Evolutionary conservation across 73 alveolate species (phyloP).

Genomic region (Tetrahymena malaccensis): DNA sequence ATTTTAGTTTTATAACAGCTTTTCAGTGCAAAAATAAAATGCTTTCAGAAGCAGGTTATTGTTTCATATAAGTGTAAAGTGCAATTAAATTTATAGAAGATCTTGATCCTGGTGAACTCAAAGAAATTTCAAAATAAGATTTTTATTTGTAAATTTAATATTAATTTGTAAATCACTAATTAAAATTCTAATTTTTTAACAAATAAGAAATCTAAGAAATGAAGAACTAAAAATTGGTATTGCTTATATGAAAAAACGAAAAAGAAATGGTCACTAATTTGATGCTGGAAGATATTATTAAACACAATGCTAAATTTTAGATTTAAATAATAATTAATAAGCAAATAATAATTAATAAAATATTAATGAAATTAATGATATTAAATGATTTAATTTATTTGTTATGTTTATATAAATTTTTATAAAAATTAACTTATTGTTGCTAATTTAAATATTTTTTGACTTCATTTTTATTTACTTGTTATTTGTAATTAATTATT

Average conservation of each 20-base stretch:
- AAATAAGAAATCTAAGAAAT: neutral
- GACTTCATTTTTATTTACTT: no score
- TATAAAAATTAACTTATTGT: no score
- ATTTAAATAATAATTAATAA: neutral
- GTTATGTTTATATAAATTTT: no score
- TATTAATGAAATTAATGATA: neutral
- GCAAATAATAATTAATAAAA: no score
- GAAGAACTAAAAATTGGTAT: neutral
- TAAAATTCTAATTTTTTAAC: no score
- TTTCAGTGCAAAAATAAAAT: neutral
- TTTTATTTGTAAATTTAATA: no score
- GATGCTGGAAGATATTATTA: neutral
- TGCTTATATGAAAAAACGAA: neutral
- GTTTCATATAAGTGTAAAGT: neutral
- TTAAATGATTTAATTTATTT: neutral
- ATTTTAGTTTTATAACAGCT: neutral
- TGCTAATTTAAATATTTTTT: no score
- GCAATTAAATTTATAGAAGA: neutral
- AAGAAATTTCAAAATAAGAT: neutral
- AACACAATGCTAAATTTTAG: neutral
- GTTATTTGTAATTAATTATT: no score
- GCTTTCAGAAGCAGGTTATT: neutral
- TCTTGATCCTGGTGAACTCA: neutral
- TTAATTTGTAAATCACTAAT: no score
- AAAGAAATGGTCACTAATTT: neutral